These are phyloP conservation scores for Pleurotus citrinopileatus DNA, from an alignment of 768 basidiomycete species.

Conservation along the genomic window DNA sequence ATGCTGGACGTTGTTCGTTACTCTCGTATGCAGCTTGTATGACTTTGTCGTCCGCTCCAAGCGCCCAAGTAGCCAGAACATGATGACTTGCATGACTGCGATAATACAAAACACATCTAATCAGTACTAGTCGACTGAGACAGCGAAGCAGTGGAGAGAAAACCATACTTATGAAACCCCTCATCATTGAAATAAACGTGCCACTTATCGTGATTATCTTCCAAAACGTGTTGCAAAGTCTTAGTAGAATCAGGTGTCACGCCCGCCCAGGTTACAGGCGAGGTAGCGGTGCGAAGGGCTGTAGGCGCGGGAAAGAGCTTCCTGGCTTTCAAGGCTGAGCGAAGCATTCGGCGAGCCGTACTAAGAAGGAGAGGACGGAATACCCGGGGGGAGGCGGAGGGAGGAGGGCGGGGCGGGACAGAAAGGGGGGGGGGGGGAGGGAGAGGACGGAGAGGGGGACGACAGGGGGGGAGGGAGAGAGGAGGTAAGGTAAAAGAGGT, in stretches of 20 bases:
- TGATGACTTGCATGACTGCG: conserved; percentile 60
- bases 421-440: too few relatives aligned
- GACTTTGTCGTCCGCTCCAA: conserved; percentile 48
- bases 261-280: conserved; percentile 33
- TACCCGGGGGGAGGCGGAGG: neutral
- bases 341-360: neutral
- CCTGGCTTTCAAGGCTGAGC: neutral
- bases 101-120: neutral
- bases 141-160: conserved; percentile 11
- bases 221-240: conserved; percentile 37
- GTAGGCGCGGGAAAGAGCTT: conserved; percentile 6
- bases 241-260: conserved; percentile 32
- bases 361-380: neutral
- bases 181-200: conserved; percentile 51
- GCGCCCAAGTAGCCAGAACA: conserved; percentile 52
- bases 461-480: too few relatives aligned
- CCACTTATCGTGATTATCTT: conserved; percentile 48
- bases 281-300: conserved; percentile 17
- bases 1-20: conserved; percentile 34
- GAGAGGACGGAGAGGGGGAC: too few relatives aligned
- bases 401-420: too few relatives aligned
- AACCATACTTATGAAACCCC: conserved; percentile 34
- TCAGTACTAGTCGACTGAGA: conserved; percentile 28
- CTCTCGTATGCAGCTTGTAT: conserved; percentile 35
- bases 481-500: too few relatives aligned